Base-by-base conservation (phyloP, 2,329 filamentous ascomycete species). In the Hypoxylon sp. region DNA sequence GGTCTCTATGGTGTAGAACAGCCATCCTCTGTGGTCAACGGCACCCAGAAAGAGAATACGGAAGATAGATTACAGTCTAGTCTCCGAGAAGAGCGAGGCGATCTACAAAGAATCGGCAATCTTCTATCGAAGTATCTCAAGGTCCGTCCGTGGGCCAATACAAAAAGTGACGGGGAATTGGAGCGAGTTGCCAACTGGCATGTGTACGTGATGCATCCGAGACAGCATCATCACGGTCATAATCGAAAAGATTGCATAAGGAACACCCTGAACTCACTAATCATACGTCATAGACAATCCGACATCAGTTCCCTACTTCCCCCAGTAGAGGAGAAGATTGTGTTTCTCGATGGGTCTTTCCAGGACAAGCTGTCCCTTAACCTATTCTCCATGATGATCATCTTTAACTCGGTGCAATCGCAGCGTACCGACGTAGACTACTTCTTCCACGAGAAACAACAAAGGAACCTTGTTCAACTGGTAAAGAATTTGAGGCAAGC, bases 381-480 rank as follows among this genome's bases (percentile, higher is more conserved):
- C 68, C 78, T 96, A 0, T 97, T 97, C 73, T 86, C 92, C 0
- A 91, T 95, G 78, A 88, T 92, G 73, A 87, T 97, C 48, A 89
- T 91, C 1, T 89, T 92, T 68, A 98, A 98, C 73, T 89, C 93
- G 0, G 88, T 98, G 0, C 94, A 94, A 22, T 97, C 93, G 4
- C 92, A 97, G 73, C 84, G 94, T 10, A 88, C 85, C 0, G 94
- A 94, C 70, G 82, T 86, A 57, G 94, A 97, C 74, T 97, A 97
- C 73, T 90, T 98, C 67, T 97, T 97, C 70, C 91, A 97, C 70
- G 85, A 87, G 0, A 87, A 85, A 11, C 94, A 94, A 70, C 80
- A 85, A 28, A 89, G 88, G 65, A 83, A 84, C 39, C 80, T 97
- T 11, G 79, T 89, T 24, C 82, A 87, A 55, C 80, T 97, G 1